Evolutionary conservation across 2,329 filamentous ascomycete genomes (phyloP).

Genomic region (Coniochaeta sp.): DNA sequence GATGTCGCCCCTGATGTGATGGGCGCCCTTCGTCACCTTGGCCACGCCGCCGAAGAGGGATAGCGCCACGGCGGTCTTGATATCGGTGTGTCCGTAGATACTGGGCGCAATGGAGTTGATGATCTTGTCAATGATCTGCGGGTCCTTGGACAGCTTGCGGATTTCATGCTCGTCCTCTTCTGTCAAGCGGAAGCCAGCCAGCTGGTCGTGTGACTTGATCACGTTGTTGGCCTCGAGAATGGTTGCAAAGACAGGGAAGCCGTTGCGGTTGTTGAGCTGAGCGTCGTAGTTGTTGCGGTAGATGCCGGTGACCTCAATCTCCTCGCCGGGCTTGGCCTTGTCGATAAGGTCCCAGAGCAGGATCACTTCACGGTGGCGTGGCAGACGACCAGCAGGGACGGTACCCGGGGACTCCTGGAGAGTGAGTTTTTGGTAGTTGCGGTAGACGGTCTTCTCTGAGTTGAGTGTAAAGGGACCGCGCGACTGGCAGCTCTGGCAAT

Average conservation of each 20-base stretch:
- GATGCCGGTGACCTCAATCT: constrained; percentile 93
- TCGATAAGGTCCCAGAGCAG: constrained; percentile 97
- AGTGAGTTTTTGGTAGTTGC: constrained; percentile 97
- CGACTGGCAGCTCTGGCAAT: constrained; percentile 94
- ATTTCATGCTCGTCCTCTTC: constrained; percentile 94
- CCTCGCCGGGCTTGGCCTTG: constrained; percentile 91
- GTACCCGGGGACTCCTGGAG: constrained; percentile 96
- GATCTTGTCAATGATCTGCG: constrained; percentile 87
- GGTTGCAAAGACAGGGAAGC: constrained; percentile 96
- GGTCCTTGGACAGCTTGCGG: constrained; percentile 78
- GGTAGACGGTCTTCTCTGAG: constrained; percentile 95
- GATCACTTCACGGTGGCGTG: constrained; percentile 88
- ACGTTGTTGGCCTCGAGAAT: constrained; percentile 97
- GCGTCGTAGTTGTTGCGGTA: constrained; percentile 99
- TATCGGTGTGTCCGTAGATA: constrained; percentile 93
- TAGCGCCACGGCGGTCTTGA: constrained; percentile 93
- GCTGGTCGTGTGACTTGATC: constrained; percentile 93
- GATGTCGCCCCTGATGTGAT: constrained; percentile 92
- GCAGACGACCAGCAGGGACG: constrained; percentile 89
- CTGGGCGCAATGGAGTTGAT: constrained; percentile 90
- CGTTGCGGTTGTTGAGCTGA: constrained; percentile 95
- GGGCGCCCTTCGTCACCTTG: constrained; percentile 82
- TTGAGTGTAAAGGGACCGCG: constrained; percentile 92
- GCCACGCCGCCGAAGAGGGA: constrained; percentile 93
- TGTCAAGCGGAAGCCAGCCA: constrained; percentile 90